Percentiles rank a stretch among this genome's conserved stretches.
Conservation (phyloP, 2,329 filamentous ascomycete genomes). For the Pseudogymnoascus destructans region DNA sequence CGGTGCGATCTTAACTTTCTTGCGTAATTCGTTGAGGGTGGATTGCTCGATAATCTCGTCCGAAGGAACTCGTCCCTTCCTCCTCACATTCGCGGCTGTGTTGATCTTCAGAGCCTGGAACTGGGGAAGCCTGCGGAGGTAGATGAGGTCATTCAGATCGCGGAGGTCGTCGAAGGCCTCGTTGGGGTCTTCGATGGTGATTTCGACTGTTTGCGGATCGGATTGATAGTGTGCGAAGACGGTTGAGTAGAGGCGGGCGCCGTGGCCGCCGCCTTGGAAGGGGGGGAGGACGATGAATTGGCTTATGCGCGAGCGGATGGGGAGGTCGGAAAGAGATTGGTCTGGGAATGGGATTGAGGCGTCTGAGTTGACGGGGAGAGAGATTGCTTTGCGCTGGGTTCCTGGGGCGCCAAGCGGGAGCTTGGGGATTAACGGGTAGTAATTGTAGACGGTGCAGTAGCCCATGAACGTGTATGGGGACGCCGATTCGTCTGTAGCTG, state of each 20-base stretch:
- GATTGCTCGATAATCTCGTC: slow-evolving; percentile 45
- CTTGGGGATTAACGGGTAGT: slow-evolving; percentile 32
- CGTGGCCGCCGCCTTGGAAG: slow-evolving; percentile 70
- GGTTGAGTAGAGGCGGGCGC: slow-evolving; percentile 64
- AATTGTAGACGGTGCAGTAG: slow-evolving; percentile 75
- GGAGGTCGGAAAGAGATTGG: slow-evolving; percentile 43
- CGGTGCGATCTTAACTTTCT: slow-evolving; percentile 55
- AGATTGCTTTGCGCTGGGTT: slow-evolving; percentile 9
- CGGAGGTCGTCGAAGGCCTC: slow-evolving; percentile 71
- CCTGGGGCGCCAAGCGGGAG: not conserved
- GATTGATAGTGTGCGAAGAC: slow-evolving; percentile 61
- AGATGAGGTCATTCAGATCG: slow-evolving; percentile 58
- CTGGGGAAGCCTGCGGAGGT: slow-evolving; percentile 44
- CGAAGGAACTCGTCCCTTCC: slow-evolving; percentile 34
- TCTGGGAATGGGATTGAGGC: slow-evolving; percentile 29
- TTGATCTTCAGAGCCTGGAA: slow-evolving; percentile 47
- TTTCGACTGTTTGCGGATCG: slow-evolving; percentile 58
- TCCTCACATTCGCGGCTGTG: slow-evolving; percentile 35
- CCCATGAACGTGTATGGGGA: slow-evolving; percentile 71
- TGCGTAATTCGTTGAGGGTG: slow-evolving; percentile 43
- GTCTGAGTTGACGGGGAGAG: slow-evolving; percentile 20
- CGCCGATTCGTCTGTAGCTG: slow-evolving; percentile 29
- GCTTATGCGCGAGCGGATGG: slow-evolving; percentile 72
- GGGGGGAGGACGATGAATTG: slow-evolving; percentile 87
- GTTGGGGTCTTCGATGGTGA: slow-evolving; percentile 91